These are phyloP conservation scores for Parasarocladium wereldwijsianum DNA, from an alignment of 2,329 filamentous ascomycete genomes.

Conservation along the genomic window DNA sequence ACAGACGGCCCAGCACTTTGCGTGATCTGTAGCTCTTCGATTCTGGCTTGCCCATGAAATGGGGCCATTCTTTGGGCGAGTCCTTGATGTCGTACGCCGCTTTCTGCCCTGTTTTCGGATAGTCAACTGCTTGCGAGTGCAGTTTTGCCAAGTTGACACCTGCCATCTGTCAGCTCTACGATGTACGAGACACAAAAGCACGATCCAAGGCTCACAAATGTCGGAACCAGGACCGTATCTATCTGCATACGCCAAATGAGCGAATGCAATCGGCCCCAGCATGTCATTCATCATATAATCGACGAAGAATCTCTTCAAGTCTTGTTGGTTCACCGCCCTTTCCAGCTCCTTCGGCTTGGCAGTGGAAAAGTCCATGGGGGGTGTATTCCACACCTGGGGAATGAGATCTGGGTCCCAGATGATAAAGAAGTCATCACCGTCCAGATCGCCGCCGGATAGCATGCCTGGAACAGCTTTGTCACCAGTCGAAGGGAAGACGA, in stretches of 20 bases:
- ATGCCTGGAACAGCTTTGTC: slow-evolving; percentile 80
- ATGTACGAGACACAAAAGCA: not conserved
- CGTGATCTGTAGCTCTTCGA: slow-evolving; percentile 47
- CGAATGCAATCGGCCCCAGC: slow-evolving; percentile 63
- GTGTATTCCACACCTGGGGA: slow-evolving; percentile 52
- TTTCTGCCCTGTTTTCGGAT: slow-evolving; percentile 73
- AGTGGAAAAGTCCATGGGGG: slow-evolving; percentile 63
- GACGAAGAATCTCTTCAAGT: slow-evolving; percentile 77
- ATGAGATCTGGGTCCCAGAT: slow-evolving; percentile 75
- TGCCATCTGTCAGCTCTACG: slow-evolving; percentile 16
- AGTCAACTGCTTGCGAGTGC: slow-evolving; percentile 89
- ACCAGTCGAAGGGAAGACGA: slow-evolving; percentile 74
- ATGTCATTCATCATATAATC: slow-evolving; percentile 85
- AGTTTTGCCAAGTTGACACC: slow-evolving; percentile 58
- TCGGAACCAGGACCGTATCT: slow-evolving; percentile 47
- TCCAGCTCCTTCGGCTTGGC: slow-evolving; percentile 39
- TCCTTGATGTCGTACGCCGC: slow-evolving; percentile 52
- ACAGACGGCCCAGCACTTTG: slow-evolving; percentile 67
- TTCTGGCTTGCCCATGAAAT: slow-evolving; percentile 64
- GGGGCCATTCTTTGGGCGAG: slow-evolving; percentile 54
- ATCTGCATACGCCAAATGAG: slow-evolving; percentile 72
- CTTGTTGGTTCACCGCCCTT: slow-evolving; percentile 51
- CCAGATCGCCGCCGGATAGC: slow-evolving; percentile 90
- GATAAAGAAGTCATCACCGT: slow-evolving; percentile 90
- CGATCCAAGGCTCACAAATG: slow-evolving; percentile 40